A percentile compares a stretch with the other conserved stretches of the same genome.
Conservation (phyloP, 2,329 filamentous ascomycete genomes). For the Emergomyces pasteurianus region DNA sequence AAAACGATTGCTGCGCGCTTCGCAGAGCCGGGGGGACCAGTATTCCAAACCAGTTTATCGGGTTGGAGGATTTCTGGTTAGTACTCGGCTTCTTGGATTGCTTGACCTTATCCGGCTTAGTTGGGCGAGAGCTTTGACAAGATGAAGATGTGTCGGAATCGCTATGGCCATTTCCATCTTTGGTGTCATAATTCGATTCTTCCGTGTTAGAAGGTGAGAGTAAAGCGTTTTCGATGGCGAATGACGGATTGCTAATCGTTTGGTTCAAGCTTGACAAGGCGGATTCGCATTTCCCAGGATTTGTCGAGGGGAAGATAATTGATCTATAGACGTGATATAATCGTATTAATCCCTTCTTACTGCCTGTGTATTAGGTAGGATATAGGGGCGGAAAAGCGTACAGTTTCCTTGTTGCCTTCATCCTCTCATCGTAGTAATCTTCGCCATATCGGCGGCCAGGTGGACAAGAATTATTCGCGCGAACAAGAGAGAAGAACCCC, state of each 20-base stretch:
- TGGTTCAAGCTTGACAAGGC: background rate
- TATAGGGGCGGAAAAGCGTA: conserved; percentile 10
- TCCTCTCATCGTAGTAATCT: conserved; percentile 40
- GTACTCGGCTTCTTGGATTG: background rate
- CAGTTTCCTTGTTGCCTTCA: conserved; percentile 36
- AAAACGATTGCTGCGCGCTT: conserved; percentile 33
- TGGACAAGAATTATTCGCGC: conserved; percentile 37
- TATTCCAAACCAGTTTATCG: conserved; percentile 39
- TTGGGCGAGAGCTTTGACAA: background rate
- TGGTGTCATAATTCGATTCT: background rate
- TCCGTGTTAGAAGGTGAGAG: background rate
- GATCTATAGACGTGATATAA: background rate
- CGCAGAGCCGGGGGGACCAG: conserved; percentile 35
- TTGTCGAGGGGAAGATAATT: background rate
- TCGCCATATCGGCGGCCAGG: conserved; percentile 35
- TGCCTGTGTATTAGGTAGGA: background rate
- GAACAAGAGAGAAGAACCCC: conserved; percentile 38
- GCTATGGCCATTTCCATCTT: background rate
- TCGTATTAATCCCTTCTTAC: background rate
- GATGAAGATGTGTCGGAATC: background rate
- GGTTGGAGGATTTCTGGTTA: conserved; percentile 23
- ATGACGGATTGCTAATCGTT: background rate
- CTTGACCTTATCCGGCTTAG: too few species aligned
- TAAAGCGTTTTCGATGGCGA: background rate
- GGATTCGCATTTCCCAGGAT: background rate